Conservation (phyloP, 2,329 filamentous ascomycete species). For the Phialocephala subalpina region DNA sequence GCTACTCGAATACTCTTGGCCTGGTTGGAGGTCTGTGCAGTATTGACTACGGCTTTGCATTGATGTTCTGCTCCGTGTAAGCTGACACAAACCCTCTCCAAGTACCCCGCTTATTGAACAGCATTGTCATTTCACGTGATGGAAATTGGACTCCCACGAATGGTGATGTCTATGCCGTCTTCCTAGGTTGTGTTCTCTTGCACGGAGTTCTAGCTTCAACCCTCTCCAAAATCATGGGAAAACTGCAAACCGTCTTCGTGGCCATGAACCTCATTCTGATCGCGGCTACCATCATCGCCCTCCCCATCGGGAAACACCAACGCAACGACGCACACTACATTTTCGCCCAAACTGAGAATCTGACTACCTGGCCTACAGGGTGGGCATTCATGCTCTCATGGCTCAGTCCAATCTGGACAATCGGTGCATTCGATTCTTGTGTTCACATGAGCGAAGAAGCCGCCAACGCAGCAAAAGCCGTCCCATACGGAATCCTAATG, state of each 20-base stretch:
- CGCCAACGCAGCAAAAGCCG: constrained; percentile 64
- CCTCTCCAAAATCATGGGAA: constrained; percentile 63
- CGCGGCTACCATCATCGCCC: constrained; percentile 61
- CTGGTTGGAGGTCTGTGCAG: constrained; percentile 68
- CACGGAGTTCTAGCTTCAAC: constrained; percentile 63
- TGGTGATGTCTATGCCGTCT: constrained; percentile 64
- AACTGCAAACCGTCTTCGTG: constrained; percentile 63
- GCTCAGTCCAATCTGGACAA: constrained; percentile 69
- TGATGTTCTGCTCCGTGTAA: constrained; percentile 64
- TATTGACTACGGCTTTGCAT: constrained; percentile 63
- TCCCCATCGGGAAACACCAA: constrained; percentile 57
- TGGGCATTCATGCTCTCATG: constrained; percentile 68
- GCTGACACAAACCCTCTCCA: constrained; percentile 14
- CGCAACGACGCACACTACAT: constrained; percentile 58
- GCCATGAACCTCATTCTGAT: constrained; percentile 64
- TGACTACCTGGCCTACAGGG: constrained; percentile 63
- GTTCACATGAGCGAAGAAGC: constrained; percentile 69
- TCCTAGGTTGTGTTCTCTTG: constrained; percentile 59
- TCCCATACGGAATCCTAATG: constrained; percentile 66
- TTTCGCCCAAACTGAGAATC: constrained; percentile 63
- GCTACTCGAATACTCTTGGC: constrained; percentile 68
- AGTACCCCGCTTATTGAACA: constrained; percentile 25
- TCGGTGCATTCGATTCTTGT: constrained; percentile 63
- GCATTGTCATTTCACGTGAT: constrained; percentile 62
- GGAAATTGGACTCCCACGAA: constrained; percentile 63